Base-by-base conservation (phyloP, 805 yeast genomes). In the Teunomyces kruisii region DNA sequence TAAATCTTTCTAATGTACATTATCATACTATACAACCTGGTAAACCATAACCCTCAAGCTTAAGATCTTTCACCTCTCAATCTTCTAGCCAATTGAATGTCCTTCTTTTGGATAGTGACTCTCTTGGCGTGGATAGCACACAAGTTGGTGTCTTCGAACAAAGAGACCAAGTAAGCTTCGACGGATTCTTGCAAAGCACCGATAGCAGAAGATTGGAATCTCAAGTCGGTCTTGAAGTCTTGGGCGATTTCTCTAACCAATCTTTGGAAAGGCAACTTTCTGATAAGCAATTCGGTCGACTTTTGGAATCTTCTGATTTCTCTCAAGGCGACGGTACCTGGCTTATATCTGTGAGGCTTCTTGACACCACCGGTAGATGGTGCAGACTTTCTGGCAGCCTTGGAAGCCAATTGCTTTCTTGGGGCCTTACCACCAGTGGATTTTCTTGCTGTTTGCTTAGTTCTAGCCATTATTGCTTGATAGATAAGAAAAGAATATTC, bases 291-390 rank as follows among this genome's bases (percentile, higher is more conserved):
- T 71, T 91, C 96, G 58, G 98, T 91, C 49, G 96, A 86, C 70
- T 89, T 88, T 78, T 92, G 98, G 79, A 91, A 92, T 81, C 95
- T 86, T 80, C 97, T 86, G 67, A 94, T 88, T 79, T 92, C 98
- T 78, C 96, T 85, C 70, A 89, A 80, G 52, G 97, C 97, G 64
- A 86, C 94, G 66, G 94, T 88, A 83, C 96, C 96, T 75, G 96
- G 96, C 87, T 86, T 86, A 79, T 88, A 88, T 86, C 96, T 87
- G 83, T 87, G 95, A 54, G 94, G 94, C 74, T 86, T 86, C 83
- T 86, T 86, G 62, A 87, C 94, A 84, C 95, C 95, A 69, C 94
- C 94, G 51, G 90, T 79, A 44, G 88, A 79, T 82, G 95, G 95
- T 42, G 95, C 95, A 32, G 94, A 86, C 68, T 86, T 86, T 86